Evolutionary conservation across 2,329 filamentous ascomycete species (phyloP), one percentile per base, ranked within the genome.

Genomic region (Epicoccum nigrum): DNA sequence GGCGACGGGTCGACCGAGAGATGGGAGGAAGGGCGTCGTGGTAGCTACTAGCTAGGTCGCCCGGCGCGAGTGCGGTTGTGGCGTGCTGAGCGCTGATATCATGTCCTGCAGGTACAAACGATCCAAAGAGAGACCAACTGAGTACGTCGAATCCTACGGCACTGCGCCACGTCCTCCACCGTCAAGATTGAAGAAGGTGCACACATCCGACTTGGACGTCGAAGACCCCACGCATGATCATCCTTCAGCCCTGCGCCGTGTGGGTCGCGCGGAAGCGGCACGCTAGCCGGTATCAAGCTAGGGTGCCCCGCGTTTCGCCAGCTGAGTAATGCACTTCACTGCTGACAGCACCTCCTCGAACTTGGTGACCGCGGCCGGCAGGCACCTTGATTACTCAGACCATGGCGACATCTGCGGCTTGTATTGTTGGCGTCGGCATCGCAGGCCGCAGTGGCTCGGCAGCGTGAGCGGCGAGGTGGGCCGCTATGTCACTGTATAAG

Each of bases 301-400:
- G n/a, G n/a, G n/a, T n/a, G n/a, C 44, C 46, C 46, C 46, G 46
- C 46, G 21, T 28, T 50, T 30, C 28, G 40, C 39, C 19, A 7
- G 21, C 33, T 45, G 39, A 39, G 35, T 19, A 41, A n/a, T n/a
- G n/a, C n/a, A 32, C 4, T 32, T 4, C 15, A 6, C 4, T 31
- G 32, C 32, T 34, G 32, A 34, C 32, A 34, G 9, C 23, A 25
- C 23, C 23, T 25, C 9, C 23, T 25, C 23, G 6, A 25, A 9
- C 23, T 6, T 25, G 3, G 3, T 25, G 23, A 9, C 23, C 9
- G 23, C 23, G 19, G 16, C 43, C 49, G 45, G 54, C 45, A 49
- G 49, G n/a, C n/a, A n/a, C 45, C 54, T 33, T 40, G 32, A 41
- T 50, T 53, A 39, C 41, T 47, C 41, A 53, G 34, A 42, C 54